These are phyloP conservation scores for Haplosporangium gracile DNA, from an alignment of 192 early-diverging fungal genomes.

Conservation along the genomic window DNA sequence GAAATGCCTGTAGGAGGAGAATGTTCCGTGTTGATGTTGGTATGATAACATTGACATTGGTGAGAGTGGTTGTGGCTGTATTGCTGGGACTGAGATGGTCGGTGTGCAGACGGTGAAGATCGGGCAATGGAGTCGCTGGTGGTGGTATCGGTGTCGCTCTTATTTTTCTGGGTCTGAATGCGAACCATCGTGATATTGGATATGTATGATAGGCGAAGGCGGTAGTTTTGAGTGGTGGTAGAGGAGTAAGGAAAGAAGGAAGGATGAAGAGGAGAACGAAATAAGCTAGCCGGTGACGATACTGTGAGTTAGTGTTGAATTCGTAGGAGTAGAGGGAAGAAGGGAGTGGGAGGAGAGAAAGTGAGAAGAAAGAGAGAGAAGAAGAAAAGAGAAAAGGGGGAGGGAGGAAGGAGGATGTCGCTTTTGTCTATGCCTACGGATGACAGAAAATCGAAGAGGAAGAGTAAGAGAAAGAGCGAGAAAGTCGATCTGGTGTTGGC, in stretches of 20 bases:
- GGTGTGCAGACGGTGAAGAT: neutral
- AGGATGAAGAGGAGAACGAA: conserved; percentile 1
- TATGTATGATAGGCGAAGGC: neutral
- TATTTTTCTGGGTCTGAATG: conserved; percentile 9
- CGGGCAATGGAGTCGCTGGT: neutral
- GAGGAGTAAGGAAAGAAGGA: neutral
- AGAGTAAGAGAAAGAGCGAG: neutral
- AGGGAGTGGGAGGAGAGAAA: neutral
- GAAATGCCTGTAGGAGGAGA: neutral
- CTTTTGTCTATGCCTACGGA: neutral
- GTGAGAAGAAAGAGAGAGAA: neutral
- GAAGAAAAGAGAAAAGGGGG: neutral
- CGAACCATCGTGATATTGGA: no score
- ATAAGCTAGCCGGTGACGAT: neutral
- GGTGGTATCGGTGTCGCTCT: neutral
- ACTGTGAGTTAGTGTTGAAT: neutral
- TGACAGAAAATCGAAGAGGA: neutral
- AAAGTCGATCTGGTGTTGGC: conserved; percentile 6
- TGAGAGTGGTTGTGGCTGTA: neutral
- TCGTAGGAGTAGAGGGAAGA: no score
- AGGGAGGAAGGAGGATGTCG: neutral
- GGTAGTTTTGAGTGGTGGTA: neutral
- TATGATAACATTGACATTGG: neutral
- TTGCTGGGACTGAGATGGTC: neutral
- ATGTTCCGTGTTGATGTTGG: neutral